Percentiles rank a stretch among this genome's conserved stretches.
These are phyloP conservation scores for Neonectria magnoliae DNA, from an alignment of 2,329 filamentous ascomycete species.

Conservation along the genomic window DNA sequence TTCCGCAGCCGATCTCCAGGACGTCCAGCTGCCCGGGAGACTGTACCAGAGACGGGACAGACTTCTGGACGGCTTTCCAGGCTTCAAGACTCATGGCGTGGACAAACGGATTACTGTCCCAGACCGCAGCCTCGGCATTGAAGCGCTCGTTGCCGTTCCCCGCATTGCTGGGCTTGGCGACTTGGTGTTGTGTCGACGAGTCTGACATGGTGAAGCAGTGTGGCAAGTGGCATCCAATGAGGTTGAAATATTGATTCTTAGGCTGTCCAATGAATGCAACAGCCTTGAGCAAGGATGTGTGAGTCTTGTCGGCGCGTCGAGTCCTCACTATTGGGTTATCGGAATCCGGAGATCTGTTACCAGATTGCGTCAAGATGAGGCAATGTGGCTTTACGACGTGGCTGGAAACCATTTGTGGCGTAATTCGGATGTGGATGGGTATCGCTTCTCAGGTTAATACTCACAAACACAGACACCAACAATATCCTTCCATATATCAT, in stretches of 20 bases:
- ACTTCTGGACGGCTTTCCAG: conserved; percentile 36
- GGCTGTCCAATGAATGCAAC: neutral
- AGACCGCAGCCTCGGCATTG: conserved; percentile 62
- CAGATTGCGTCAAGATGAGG: neutral
- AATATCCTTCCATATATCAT: too few species aligned
- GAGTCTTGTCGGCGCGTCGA: neutral
- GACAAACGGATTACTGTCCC: conserved; percentile 64
- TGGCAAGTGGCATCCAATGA: too few species aligned
- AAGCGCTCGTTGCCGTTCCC: conserved; percentile 52
- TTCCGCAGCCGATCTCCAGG: conserved; percentile 67
- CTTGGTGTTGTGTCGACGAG: conserved; percentile 5
- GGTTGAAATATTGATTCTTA: too few species aligned
- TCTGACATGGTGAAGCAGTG: neutral
- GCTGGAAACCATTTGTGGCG: neutral
- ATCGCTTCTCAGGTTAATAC: too few species aligned
- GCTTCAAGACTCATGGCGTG: conserved; percentile 55
- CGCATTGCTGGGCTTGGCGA: neutral
- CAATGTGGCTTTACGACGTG: neutral
- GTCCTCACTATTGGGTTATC: neutral
- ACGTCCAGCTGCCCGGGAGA: conserved; percentile 47
- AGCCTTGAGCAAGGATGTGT: neutral
- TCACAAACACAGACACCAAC: too few species aligned
- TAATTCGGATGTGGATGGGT: too few species aligned
- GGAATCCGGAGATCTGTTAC: neutral
- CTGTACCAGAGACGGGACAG: conserved; percentile 36